Conservation (phyloP, 257 asterid species). For the Mentha longifolia region DNA sequence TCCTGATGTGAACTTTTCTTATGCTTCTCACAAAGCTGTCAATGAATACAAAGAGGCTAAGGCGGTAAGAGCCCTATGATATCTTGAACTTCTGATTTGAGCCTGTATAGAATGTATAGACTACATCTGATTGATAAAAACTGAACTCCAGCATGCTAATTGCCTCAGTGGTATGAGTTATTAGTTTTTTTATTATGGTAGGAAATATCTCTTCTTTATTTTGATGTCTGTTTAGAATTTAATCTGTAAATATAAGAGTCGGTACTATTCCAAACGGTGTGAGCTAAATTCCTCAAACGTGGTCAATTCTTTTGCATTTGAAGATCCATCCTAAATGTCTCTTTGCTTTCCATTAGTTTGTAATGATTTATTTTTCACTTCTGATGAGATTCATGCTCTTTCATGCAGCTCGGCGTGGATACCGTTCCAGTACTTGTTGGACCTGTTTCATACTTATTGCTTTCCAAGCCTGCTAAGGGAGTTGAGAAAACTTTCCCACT, state of each 20-base stretch:
- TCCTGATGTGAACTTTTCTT: conserved; percentile 77
- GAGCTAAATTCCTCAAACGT: not conserved
- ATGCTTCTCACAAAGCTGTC: conserved; percentile 95
- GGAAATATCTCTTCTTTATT: not conserved
- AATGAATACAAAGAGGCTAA: conserved; percentile 92
- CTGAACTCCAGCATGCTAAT: not conserved
- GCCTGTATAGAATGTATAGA: too few relatives aligned
- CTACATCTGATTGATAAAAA: conserved; percentile 12
- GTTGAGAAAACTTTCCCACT: conserved; percentile 81
- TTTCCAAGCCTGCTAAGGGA: conserved; percentile 82
- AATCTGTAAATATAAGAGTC: not conserved
- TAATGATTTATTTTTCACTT: not conserved
- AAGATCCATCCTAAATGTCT: not conserved
- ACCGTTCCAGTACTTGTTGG: conserved; percentile 92
- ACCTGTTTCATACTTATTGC: conserved; percentile 64
- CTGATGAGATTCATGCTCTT: conserved; percentile 29
- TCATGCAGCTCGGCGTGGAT: conserved; percentile 84
- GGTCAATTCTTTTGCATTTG: too few relatives aligned
- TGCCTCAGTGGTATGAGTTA: not conserved
- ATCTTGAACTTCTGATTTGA: too few relatives aligned
- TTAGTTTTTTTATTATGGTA: too few relatives aligned
- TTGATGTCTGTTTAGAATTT: not conserved
- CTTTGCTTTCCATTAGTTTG: not conserved
- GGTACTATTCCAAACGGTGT: not conserved
- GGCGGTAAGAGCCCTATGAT: conserved; percentile 52